These are phyloP conservation scores for Flaveria bidentis DNA, from an alignment of 129 eudicot genomes.

Conservation along the genomic window DNA sequence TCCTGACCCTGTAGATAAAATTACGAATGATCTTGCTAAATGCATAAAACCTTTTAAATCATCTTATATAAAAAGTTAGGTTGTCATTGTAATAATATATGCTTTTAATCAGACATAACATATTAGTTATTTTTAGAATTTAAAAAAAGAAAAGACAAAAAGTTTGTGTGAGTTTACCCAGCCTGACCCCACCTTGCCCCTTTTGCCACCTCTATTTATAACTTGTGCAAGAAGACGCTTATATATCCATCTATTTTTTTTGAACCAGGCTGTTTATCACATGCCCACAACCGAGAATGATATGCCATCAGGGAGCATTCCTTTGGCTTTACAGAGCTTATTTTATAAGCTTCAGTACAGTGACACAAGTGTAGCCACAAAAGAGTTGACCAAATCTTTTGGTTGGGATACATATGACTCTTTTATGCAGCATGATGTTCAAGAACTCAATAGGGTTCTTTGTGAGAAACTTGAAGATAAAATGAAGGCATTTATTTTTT, in stretches of 20 bases:
- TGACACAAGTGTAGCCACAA: constrained; percentile 94
- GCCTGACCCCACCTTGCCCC: not conserved
- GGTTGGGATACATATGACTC: constrained; percentile 99
- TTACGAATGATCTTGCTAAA: not conserved
- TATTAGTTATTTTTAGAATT: constrained; percentile 1
- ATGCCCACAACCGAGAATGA: constrained; percentile 99
- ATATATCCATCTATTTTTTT: not conserved
- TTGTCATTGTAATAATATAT: not conserved
- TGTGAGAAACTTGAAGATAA: constrained; percentile 99
- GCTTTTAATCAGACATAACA: not conserved
- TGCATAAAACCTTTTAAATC: constrained; percentile 1
- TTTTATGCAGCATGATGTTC: constrained; percentile 98
- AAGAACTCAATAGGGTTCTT: constrained; percentile 94
- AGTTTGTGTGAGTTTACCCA: not conserved
- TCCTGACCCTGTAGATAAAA: not conserved
- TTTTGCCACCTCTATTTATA: constrained; percentile 24
- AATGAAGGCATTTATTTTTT: constrained; percentile 65
- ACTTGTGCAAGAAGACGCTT: constrained; percentile 21
- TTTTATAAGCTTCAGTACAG: constrained; percentile 90
- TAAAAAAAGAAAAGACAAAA: constrained; percentile 9
- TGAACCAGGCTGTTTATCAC: constrained; percentile 88
- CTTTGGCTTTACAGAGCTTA: constrained; percentile 89
- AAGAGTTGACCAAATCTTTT: constrained; percentile 94
- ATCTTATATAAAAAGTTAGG: not conserved
- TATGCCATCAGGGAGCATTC: constrained; percentile 90